Evolutionary conservation across 2,329 filamentous ascomycete genomes (phyloP).

Genomic region (Lecanicillium sp.): DNA sequence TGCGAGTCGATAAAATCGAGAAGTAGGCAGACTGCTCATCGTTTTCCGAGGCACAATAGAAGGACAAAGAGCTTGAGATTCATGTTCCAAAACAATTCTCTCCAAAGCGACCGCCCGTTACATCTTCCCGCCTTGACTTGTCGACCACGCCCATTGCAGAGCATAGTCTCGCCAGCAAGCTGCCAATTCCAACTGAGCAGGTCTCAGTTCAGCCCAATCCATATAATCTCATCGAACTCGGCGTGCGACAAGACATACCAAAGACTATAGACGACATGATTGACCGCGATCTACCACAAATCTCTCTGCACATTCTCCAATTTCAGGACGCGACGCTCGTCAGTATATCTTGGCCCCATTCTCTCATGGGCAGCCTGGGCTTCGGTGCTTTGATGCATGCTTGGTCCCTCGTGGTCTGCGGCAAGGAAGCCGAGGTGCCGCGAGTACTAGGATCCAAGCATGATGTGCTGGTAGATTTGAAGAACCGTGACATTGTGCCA

Average conservation of each 20-base stretch:
- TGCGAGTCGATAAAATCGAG: too few relatives aligned
- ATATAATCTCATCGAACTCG: slow-evolving; percentile 1
- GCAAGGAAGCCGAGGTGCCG: slow-evolving; percentile 1
- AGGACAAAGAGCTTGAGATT: slow-evolving; percentile 1
- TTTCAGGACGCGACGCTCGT: slow-evolving; percentile 3
- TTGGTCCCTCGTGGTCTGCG: slow-evolving; percentile 1
- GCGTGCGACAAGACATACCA: background rate
- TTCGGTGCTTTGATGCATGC: background rate
- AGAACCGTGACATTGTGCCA: background rate
- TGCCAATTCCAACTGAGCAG: background rate
- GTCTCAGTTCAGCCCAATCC: slow-evolving; percentile 1
- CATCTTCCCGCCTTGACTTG: slow-evolving; percentile 1
- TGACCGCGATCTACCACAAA: background rate
- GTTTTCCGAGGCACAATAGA: too few relatives aligned
- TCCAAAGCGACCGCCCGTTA: background rate
- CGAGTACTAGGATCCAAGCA: background rate
- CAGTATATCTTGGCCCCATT: slow-evolving; percentile 3
- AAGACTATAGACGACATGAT: slow-evolving; percentile 1
- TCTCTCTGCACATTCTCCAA: background rate
- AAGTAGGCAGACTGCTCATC: too few relatives aligned
- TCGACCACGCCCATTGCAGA: background rate
- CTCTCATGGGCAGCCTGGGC: slow-evolving; percentile 1
- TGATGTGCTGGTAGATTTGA: background rate
- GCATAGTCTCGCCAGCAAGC: slow-evolving; percentile 3
- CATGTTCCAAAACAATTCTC: slow-evolving; percentile 2